Evolutionary conservation across 306 rosid species (phyloP).

Genomic region (Crataegus laevigata): DNA sequence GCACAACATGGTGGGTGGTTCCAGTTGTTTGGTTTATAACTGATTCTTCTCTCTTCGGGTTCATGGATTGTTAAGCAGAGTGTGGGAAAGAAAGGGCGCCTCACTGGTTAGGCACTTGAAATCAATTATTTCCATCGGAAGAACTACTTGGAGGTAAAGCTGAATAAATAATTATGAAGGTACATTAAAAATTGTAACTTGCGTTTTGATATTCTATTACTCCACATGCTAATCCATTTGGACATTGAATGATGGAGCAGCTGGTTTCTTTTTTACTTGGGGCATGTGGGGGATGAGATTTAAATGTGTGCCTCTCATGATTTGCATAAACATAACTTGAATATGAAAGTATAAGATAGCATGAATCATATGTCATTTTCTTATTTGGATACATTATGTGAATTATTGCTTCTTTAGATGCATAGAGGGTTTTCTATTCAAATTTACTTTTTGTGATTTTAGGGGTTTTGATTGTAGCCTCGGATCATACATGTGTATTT

Average conservation of each 20-base stretch:
- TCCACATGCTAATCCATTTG: not conserved
- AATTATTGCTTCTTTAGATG: too few relatives aligned
- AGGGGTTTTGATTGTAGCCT: too few relatives aligned
- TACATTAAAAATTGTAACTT: not conserved
- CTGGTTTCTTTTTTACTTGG: not conserved
- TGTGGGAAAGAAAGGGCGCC: slow-evolving; percentile 90
- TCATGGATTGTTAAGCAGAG: slow-evolving; percentile 95
- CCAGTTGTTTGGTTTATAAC: too few relatives aligned
- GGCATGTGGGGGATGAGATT: not conserved
- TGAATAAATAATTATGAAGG: slow-evolving; percentile 6
- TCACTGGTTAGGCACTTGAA: slow-evolving; percentile 75
- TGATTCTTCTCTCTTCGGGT: slow-evolving; percentile 35
- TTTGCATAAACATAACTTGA: too few relatives aligned
- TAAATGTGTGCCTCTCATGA: too few relatives aligned
- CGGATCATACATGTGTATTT: too few relatives aligned
- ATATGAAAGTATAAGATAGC: too few relatives aligned
- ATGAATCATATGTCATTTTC: too few relatives aligned
- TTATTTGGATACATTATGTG: too few relatives aligned
- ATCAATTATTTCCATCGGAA: slow-evolving; percentile 54
- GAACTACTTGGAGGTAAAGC: slow-evolving; percentile 46
- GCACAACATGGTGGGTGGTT: too few relatives aligned
- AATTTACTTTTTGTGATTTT: too few relatives aligned
- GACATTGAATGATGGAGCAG: not conserved
- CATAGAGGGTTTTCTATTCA: too few relatives aligned
- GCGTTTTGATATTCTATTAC: not conserved